phyloP scores from a whole-genome alignment of 352 stramenopile genomes.

The Globisporangium apiculatum region DNA sequence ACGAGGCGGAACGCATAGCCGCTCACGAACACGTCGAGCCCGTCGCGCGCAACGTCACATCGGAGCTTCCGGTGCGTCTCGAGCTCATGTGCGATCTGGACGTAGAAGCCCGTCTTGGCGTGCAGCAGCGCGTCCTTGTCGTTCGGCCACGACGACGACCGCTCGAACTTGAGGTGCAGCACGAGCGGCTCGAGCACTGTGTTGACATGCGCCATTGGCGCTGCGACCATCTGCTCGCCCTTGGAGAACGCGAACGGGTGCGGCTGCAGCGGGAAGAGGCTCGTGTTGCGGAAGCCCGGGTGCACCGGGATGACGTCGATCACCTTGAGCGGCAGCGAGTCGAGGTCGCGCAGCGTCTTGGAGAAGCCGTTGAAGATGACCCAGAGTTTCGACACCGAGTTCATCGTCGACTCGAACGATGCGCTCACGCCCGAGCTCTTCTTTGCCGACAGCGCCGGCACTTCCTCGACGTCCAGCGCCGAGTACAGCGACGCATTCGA shows the following conservation, averaged over 20 bases:
- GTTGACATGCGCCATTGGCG: slow-evolving; percentile 53
- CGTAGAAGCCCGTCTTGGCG: slow-evolving; percentile 87
- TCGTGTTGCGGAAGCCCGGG: slow-evolving; percentile 81
- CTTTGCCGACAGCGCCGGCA: slow-evolving; percentile 25
- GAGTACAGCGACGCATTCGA: slow-evolving; percentile 71
- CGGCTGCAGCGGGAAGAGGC: slow-evolving; percentile 70
- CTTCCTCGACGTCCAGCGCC: slow-evolving; percentile 52
- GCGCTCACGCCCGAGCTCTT: slow-evolving; percentile 27
- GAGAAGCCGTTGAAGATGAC: slow-evolving; percentile 78
- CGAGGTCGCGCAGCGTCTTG: slow-evolving; percentile 64
- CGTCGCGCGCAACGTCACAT: slow-evolving; percentile 66
- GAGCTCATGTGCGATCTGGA: slow-evolving; percentile 80
- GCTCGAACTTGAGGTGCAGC: slow-evolving; percentile 79
- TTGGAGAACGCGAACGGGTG: slow-evolving; percentile 85
- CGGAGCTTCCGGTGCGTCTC: slow-evolving; percentile 48
- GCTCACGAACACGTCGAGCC: slow-evolving; percentile 75
- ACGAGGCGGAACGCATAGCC: slow-evolving; percentile 82
- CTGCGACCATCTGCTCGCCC: slow-evolving; percentile 42
- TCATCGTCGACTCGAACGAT: slow-evolving; percentile 73
- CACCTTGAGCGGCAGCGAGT: slow-evolving; percentile 83
- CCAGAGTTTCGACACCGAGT: slow-evolving; percentile 65
- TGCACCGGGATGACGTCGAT: slow-evolving; percentile 75
- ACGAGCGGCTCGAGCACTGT: slow-evolving; percentile 70
- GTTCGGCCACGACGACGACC: slow-evolving; percentile 80
- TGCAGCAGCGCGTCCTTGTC: slow-evolving; percentile 72